Evolutionary conservation across 768 basidiomycete species (phyloP), one percentile per base, ranked within the genome.

Genomic region (Royoungia palumana): DNA sequence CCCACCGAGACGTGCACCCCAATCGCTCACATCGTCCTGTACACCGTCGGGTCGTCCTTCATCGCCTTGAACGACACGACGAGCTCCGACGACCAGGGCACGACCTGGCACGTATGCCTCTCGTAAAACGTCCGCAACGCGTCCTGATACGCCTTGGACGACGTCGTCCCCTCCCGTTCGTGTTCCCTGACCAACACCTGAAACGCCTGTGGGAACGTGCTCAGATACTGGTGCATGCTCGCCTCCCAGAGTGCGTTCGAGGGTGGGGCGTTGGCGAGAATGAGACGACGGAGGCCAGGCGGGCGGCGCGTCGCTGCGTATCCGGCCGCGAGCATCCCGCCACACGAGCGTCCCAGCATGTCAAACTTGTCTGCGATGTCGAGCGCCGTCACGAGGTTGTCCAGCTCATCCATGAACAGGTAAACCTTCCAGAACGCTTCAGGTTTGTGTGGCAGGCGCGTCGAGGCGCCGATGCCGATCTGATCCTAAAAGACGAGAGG

Each of bases 291-390:
- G n/a, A 77, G 55, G 0, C 73, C 75, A 0, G 28, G 24, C 7
- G 75, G 75, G 12, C 69, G 62, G 5, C 64, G 61, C 2, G 61
- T 56, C n/a, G 70, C 57, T 1, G 60, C 74, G 43, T 70, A 75
- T 35, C 73, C 69, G 3, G 64, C 46, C 0, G 66, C 76, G 11
- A 81, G 67, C 62, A 78, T 76, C 0, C 75, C 78, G 10, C 80
- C 80, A 79, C 80, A 81, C 4, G 77, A 79, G 27, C 81, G 79
- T 0, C 81, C 81, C 3, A 76, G 51, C 5, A 81, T 50, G 46
- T 72, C 68, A 55, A 71, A 81, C 3, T 57, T 56, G 13, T 65
- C 59, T 17, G 64, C 40, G 46, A 81, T 69, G 1, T 62, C 69
- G 20, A 82, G 65, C 32, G 75, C 59, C 5, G 48, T 43, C 28